Conservation (phyloP, 768 basidiomycete species). For the Psilocybe subaeruginosa region DNA sequence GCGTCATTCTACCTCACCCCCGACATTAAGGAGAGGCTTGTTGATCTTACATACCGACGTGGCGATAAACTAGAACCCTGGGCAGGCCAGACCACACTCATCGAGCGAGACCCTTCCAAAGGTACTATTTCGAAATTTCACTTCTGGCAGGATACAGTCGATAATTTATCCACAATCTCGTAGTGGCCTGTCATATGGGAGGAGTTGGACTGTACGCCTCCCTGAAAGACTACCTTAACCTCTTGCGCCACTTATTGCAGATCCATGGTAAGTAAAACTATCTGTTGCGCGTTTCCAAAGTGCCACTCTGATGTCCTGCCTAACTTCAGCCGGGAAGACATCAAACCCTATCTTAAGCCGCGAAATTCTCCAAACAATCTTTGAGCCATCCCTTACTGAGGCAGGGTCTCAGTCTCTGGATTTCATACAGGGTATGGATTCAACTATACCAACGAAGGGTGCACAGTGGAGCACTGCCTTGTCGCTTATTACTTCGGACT, state of each 20-base stretch:
- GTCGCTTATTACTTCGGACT: constrained; percentile 28
- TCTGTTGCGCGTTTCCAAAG: background rate
- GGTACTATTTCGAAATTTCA: constrained; percentile 9
- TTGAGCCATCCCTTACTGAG: constrained; percentile 19
- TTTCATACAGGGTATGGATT: background rate
- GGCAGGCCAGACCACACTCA: constrained; percentile 19
- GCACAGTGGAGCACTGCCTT: constrained; percentile 30
- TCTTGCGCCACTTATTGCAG: constrained; percentile 32
- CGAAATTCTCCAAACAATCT: constrained; percentile 19
- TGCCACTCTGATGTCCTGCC: background rate
- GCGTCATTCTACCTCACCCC: constrained; percentile 31
- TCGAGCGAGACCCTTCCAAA: constrained; percentile 26
- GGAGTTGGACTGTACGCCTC: constrained; percentile 30
- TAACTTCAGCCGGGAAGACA: constrained; percentile 14
- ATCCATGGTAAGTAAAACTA: constrained; percentile 24
- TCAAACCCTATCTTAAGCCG: constrained; percentile 16
- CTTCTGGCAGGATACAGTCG: background rate
- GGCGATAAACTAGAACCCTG: constrained; percentile 22
- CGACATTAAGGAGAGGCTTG: constrained; percentile 21
- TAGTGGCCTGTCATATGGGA: constrained; percentile 25
- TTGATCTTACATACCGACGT: constrained; percentile 23
- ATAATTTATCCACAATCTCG: background rate
- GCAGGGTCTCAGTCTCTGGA: constrained; percentile 2
- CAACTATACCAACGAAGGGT: background rate
- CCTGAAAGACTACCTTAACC: constrained; percentile 27